Base-by-base conservation (phyloP, 2,329 filamentous ascomycete species). In the Colletotrichum spaethianum region DNA sequence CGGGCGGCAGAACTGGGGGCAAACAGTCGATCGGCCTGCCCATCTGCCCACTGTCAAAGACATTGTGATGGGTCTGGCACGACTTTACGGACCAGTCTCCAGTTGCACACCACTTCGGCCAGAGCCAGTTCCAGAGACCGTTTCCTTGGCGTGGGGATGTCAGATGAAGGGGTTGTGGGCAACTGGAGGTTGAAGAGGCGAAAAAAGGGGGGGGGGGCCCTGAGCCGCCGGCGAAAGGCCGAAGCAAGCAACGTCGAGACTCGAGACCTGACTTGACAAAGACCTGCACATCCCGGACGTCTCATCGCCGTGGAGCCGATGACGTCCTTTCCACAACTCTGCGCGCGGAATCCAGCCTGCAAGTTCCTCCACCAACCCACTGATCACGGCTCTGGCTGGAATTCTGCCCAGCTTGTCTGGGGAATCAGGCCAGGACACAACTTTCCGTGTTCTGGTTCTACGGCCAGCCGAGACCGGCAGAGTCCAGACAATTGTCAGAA, bases 121-220 rank as follows among this genome's bases (percentile, higher is more conserved):
- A 59, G 38, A 40, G 33, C n/a, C 23, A 69, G 44, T 57, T 71
- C 46, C 42, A 57, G 53, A 50, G 52, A 60, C 59, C 38, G 28
- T 60, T 53, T 69, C 57, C 69, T 59, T 69, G 69, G 59, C 65
- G 69, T 69, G 69, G 69, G 69, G 69, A 68, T 72, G 60, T 63
- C 64, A 59, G 59, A 70, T 66, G 63, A 67, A 68, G 65, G 64
- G 52, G 33, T 38, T 62, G 44, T 61, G 46, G 55, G 53, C 67
- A 53, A 28, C 33, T 70, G 67, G 36, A 65, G 44, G 57, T 50
- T 72, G 57, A 50, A 69, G 53, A 60, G 65, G 31, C 23, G 38
- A 55, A 55, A 60, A 63, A 48, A 33, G 55, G 48, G 55, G 62
- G 48, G 11, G 36, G n/a, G 44, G 36, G 28, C 18, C 31, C n/a